These are phyloP conservation scores for Termitomyces sp. DNA, from an alignment of 768 basidiomycete species.

Conservation along the genomic window DNA sequence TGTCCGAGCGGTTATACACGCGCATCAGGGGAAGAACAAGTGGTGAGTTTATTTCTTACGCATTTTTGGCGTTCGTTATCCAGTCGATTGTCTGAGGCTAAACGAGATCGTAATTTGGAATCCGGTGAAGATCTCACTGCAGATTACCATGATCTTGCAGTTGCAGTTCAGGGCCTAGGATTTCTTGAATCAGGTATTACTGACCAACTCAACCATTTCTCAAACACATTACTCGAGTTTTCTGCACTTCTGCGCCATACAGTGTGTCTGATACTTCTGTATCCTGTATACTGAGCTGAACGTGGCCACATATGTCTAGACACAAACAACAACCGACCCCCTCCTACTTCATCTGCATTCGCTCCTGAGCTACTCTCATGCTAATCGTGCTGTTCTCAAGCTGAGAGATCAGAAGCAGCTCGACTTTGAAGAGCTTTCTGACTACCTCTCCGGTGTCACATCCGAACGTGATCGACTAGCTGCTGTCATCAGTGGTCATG, in stretches of 20 bases:
- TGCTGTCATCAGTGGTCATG: conserved; percentile 85
- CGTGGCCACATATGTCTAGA: conserved; percentile 37
- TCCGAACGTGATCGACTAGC: conserved; percentile 89
- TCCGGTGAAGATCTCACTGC: conserved; percentile 89
- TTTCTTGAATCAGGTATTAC: conserved; percentile 99
- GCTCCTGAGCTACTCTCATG: conserved; percentile 87
- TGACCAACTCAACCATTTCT: conserved; percentile 94
- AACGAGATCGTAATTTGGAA: conserved; percentile 79
- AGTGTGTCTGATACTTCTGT: conserved; percentile 34
- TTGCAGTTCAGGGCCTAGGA: conserved; percentile 93
- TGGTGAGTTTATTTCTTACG: conserved; percentile 54
- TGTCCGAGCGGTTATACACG: conserved; percentile 77
- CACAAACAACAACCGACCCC: conserved; percentile 87
- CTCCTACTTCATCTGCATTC: conserved; percentile 89
- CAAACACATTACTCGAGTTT: conserved; percentile 93
- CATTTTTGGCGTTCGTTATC: conserved; percentile 19
- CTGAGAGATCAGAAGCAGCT: conserved; percentile 97
- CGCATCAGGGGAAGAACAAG: conserved; percentile 77
- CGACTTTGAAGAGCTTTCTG: conserved; percentile 95
- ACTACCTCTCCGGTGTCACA: conserved; percentile 90
- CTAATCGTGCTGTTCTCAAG: conserved; percentile 91
- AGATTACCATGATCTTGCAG: conserved; percentile 97
- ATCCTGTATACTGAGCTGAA: neutral
- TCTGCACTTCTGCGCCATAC: conserved; percentile 83
- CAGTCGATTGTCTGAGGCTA: conserved; percentile 65